Percentiles rank a stretch among this genome's conserved stretches.
Conservation (phyloP, 306 rosid species). For the Pueraria montana region DNA sequence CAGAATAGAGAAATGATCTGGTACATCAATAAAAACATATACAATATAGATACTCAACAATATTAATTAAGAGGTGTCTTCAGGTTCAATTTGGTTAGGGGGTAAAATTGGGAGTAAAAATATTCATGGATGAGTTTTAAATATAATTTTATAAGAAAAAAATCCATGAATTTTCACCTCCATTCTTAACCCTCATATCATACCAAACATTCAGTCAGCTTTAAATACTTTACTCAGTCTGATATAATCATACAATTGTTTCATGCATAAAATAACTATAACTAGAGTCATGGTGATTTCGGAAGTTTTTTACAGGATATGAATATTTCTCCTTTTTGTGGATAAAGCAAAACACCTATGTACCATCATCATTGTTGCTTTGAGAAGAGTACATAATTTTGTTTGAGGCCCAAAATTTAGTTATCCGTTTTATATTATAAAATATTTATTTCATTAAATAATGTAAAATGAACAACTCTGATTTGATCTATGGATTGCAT, state of each 20-base stretch:
- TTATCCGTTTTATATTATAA: neutral
- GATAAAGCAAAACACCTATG: neutral
- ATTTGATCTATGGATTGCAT: neutral
- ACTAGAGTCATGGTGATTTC: slow-evolving; percentile 1
- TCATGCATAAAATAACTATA: neutral
- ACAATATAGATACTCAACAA: neutral
- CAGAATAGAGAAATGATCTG: neutral
- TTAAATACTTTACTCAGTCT: neutral
- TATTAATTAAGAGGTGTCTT: neutral
- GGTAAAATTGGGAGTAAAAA: neutral
- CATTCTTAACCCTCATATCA: neutral
- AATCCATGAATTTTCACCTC: neutral
- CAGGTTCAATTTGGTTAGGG: neutral
- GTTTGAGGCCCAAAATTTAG: slow-evolving; percentile 2
- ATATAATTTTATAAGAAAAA: slow-evolving; percentile 1
- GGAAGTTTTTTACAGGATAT: neutral
- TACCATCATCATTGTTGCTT: neutral
- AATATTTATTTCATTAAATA: neutral
- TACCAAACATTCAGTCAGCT: neutral
- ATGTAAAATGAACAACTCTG: neutral
- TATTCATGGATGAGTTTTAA: neutral
- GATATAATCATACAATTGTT: slow-evolving; percentile 1
- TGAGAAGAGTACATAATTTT: neutral
- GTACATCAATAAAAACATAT: slow-evolving; percentile 14
- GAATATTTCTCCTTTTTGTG: slow-evolving; percentile 6